Percentiles rank a stretch among this genome's conserved stretches.
Evolutionary conservation across 257 asterid genomes (phyloP).

Genomic region (Fraxinus anomala): DNA sequence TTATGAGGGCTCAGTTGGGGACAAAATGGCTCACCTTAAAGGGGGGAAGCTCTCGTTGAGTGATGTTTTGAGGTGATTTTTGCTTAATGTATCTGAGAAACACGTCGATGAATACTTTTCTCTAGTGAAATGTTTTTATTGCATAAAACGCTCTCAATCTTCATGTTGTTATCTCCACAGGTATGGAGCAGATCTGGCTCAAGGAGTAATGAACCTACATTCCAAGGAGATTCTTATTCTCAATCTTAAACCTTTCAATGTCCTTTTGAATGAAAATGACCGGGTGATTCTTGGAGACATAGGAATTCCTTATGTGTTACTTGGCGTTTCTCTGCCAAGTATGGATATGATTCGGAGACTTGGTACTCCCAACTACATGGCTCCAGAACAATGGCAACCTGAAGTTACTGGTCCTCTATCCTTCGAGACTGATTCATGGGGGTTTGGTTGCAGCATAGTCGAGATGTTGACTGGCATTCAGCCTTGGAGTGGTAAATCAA

Average conservation of each 20-base stretch:
- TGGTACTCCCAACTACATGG: constrained; percentile 91
- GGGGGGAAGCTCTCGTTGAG: constrained; percentile 68
- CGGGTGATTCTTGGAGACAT: constrained; percentile 68
- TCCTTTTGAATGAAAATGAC: constrained; percentile 63
- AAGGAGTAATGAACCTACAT: constrained; percentile 81
- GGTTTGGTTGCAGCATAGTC: constrained; percentile 83
- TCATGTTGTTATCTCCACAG: constrained; percentile 34
- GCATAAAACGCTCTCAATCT: not conserved
- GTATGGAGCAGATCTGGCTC: constrained; percentile 82
- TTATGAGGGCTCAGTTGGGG: constrained; percentile 83
- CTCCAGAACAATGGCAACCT: constrained; percentile 95
- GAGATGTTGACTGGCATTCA: constrained; percentile 85
- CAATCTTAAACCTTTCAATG: constrained; percentile 80
- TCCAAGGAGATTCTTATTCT: constrained; percentile 71
- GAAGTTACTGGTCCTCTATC: constrained; percentile 86
- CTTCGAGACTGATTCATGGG: constrained; percentile 92
- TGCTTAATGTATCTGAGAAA: constrained; percentile 3
- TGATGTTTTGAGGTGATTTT: constrained; percentile 79
- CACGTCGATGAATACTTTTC: constrained; percentile 1
- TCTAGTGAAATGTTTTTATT: not conserved
- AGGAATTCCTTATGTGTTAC: constrained; percentile 64
- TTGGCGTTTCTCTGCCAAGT: constrained; percentile 61
- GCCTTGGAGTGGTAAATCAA: constrained; percentile 89
- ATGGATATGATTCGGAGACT: constrained; percentile 60
- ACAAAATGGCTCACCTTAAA: constrained; percentile 65